A percentile compares a stretch with the other conserved stretches of the same genome.
These are phyloP conservation scores for Salix exigua DNA, from an alignment of 345 rosid species.

Conservation along the genomic window DNA sequence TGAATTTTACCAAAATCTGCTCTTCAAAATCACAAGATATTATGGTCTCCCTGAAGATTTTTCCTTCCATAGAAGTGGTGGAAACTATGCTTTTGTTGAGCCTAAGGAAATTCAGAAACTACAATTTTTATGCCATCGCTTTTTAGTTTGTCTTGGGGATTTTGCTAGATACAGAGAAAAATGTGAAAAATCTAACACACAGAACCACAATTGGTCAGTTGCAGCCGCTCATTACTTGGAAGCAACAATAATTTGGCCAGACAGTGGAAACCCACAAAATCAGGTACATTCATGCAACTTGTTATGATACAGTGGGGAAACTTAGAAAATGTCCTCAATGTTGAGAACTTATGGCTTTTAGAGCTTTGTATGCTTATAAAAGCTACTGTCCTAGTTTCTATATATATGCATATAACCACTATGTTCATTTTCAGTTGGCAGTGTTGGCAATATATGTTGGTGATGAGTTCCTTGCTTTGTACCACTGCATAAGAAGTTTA, in stretches of 20 bases:
- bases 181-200: constrained; percentile 36
- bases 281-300: constrained; percentile 42
- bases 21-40: constrained; percentile 41
- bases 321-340: background rate
- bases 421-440: constrained; percentile 55
- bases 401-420: background rate
- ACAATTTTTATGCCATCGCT: constrained; percentile 70
- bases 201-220: constrained; percentile 67
- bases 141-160: constrained; percentile 88
- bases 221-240: constrained; percentile 74
- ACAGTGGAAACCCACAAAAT: constrained; percentile 89
- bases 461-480: constrained; percentile 80
- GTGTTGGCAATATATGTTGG: constrained; percentile 84
- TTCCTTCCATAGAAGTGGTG: constrained; percentile 22
- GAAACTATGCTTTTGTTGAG: constrained; percentile 26
- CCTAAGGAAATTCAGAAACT: constrained; percentile 41
- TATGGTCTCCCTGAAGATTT: constrained; percentile 45
- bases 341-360: background rate
- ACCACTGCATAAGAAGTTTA: constrained; percentile 89
- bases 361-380: background rate
- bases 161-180: constrained; percentile 83
- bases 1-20: constrained; percentile 51
- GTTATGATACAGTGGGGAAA: background rate
- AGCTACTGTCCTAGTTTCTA: background rate
- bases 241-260: constrained; percentile 73